These are phyloP conservation scores for Zymoseptoria brevis DNA, from an alignment of 2,329 filamentous ascomycete species.

Conservation along the genomic window DNA sequence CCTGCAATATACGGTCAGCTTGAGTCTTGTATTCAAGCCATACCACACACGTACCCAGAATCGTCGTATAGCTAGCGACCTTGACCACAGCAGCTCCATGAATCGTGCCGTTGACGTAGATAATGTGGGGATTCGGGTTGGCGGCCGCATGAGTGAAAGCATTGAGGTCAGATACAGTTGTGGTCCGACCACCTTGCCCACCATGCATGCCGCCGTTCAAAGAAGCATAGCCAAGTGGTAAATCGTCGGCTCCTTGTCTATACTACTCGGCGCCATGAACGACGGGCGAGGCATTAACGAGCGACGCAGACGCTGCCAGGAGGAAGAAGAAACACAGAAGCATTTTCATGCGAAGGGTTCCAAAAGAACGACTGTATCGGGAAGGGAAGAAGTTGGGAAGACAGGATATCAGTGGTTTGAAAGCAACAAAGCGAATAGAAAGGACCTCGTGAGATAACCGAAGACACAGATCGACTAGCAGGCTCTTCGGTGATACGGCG, in stretches of 20 bases:
- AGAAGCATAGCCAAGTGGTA: conserved; percentile 21
- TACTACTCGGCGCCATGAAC: conserved; percentile 1
- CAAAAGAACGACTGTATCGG: neutral
- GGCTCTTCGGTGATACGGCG: neutral
- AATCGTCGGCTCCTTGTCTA: neutral
- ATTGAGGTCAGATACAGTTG: conserved; percentile 40
- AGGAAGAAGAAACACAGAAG: neutral
- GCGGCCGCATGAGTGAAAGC: conserved; percentile 33
- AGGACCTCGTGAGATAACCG: neutral
- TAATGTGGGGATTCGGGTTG: conserved; percentile 32
- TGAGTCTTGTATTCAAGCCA: neutral
- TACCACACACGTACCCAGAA: conserved; percentile 34
- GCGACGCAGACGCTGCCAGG: neutral
- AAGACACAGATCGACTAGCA: neutral
- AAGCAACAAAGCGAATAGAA: no score
- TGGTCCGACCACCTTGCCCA: conserved; percentile 38
- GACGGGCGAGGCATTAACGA: neutral
- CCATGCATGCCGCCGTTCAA: conserved; percentile 36
- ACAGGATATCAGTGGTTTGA: neutral
- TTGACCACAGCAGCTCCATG: conserved; percentile 16
- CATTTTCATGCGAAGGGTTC: neutral
- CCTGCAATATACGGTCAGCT: neutral
- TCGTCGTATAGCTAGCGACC: conserved; percentile 43
- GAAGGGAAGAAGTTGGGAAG: neutral
- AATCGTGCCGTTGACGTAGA: conserved; percentile 38